A percentile compares a stretch with the other conserved stretches of the same genome.
Conservation (phyloP, 495 filamentous ascomycete species). For the Thermochaetoides thermophila region DNA sequence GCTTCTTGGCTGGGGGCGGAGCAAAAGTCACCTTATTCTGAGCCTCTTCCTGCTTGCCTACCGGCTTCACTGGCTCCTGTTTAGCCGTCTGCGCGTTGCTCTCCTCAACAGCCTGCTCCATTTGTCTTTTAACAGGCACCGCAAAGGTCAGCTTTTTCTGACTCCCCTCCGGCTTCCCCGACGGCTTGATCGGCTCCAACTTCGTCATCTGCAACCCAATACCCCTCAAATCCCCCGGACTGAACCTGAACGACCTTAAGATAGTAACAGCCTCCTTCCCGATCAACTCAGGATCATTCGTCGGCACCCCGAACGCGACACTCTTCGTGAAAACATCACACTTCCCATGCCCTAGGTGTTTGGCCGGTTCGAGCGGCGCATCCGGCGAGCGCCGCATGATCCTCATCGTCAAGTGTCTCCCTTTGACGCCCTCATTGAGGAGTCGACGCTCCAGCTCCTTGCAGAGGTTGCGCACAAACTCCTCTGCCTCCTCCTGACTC, state of each 20-base stretch:
- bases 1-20: slow-evolving; percentile 14
- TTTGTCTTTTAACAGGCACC: slow-evolving; percentile 15
- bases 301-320: slow-evolving; percentile 62
- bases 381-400: slow-evolving; percentile 77
- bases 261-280: slow-evolving; percentile 72
- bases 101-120: slow-evolving; percentile 7
- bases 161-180: slow-evolving; percentile 30
- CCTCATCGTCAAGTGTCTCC: slow-evolving; percentile 77
- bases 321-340: slow-evolving; percentile 91
- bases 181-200: slow-evolving; percentile 57
- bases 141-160: slow-evolving; percentile 25
- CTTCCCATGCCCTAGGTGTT: slow-evolving; percentile 89
- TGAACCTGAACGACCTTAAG: slow-evolving; percentile 65
- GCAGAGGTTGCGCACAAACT: slow-evolving; percentile 70
- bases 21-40: slow-evolving; percentile 5
- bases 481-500: slow-evolving; percentile 76
- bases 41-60: slow-evolving; percentile 18
- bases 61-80: no score
- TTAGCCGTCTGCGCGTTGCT: no score
- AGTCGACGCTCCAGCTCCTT: slow-evolving; percentile 70
- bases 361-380: slow-evolving; percentile 82
- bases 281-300: slow-evolving; percentile 53
- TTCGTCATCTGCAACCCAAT: slow-evolving; percentile 86
- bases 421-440: slow-evolving; percentile 69
- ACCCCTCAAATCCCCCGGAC: slow-evolving; percentile 78